Conservation (phyloP, 441 rosid species). For the Heliophila coronopifolia region DNA sequence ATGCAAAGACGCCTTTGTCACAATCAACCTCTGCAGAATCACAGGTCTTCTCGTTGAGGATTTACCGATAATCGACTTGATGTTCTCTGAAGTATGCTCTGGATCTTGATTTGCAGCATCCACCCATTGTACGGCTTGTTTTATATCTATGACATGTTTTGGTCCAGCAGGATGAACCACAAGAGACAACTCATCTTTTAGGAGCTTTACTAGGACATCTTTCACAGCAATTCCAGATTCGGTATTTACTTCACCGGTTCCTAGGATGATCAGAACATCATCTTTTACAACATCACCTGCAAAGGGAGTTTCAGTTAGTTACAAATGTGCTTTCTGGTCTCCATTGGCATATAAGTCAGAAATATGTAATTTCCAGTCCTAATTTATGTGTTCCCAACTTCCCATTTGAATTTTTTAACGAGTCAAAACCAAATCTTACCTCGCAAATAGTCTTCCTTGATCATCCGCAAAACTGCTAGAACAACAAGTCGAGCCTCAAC, state of each 20-base stretch:
- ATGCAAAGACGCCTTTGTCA: slow-evolving; percentile 55
- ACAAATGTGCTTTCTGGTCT: neutral
- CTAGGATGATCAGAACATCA: slow-evolving; percentile 66
- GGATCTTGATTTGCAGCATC: slow-evolving; percentile 29
- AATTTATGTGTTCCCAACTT: too few relatives aligned
- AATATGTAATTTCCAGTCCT: neutral
- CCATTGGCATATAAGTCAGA: neutral
- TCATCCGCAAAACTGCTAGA: slow-evolving; percentile 79
- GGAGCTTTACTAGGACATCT: slow-evolving; percentile 48
- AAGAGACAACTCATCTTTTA: slow-evolving; percentile 62
- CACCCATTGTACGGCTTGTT: slow-evolving; percentile 16
- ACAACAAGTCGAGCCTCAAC: slow-evolving; percentile 89
- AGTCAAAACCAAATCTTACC: slow-evolving; percentile 36
- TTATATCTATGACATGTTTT: slow-evolving; percentile 14
- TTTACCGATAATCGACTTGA: slow-evolving; percentile 20
- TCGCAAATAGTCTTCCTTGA: slow-evolving; percentile 62
- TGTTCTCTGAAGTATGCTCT: slow-evolving; percentile 21
- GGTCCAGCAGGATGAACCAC: slow-evolving; percentile 43
- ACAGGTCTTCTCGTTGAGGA: slow-evolving; percentile 64
- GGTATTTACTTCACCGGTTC: slow-evolving; percentile 31
- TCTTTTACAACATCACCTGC: slow-evolving; percentile 67
- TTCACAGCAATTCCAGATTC: slow-evolving; percentile 38
- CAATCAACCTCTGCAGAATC: slow-evolving; percentile 49
- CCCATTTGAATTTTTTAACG: neutral
- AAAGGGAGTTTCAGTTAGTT: slow-evolving; percentile 12